Evolutionary conservation across 148 eudicot genomes (phyloP), one percentile per base, ranked within the genome.

Genomic region (Cornus kousa): DNA sequence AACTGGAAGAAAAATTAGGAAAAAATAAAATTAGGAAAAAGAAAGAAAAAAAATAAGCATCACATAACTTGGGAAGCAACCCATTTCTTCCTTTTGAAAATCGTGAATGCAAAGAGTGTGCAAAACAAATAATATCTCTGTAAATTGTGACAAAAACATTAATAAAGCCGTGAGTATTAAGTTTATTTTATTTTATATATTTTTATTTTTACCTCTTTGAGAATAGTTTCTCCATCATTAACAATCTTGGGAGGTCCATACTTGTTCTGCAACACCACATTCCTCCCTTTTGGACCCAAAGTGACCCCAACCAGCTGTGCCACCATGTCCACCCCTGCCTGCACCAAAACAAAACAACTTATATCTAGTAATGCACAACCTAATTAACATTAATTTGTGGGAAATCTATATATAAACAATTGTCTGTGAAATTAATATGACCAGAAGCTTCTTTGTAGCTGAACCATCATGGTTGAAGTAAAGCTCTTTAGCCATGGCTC

Each of bases 171-270:
- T 62, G 66, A 5, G 23, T 3, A n/a, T 20, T 6, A 43, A 43
- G 2, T 6, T 62, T 62, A 28, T 28, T 28, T 28, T 28, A 28
- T 28, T 28, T 28, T 28, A 28, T 28, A 28, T 28, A 28, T 28
- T 28, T 28, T 28, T 28, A 28, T 28, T 62, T 62, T 10, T 77
- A 95, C 98, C 94, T 95, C 82, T 87, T 91, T 93, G 74, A 90
- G 94, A 70, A 93, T 97, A 86, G 98, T 93, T 85, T 90, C 98
- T 57, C 98, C 98, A 82, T 95, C 98, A 83, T 95, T 95, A 68
- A 93, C 97, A 91, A 93, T 95, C 83, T 90, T 95, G 57, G 98
- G 98, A 88, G 97, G 92, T 22, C 97, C 98, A 89, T 95, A 95
- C 76, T 95, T 95, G 80, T 89, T 95, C 35, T 87, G 91, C 82